Evolutionary conservation across 768 basidiomycete genomes (phyloP).

Genomic region (Rhodotorula diobovata): DNA sequence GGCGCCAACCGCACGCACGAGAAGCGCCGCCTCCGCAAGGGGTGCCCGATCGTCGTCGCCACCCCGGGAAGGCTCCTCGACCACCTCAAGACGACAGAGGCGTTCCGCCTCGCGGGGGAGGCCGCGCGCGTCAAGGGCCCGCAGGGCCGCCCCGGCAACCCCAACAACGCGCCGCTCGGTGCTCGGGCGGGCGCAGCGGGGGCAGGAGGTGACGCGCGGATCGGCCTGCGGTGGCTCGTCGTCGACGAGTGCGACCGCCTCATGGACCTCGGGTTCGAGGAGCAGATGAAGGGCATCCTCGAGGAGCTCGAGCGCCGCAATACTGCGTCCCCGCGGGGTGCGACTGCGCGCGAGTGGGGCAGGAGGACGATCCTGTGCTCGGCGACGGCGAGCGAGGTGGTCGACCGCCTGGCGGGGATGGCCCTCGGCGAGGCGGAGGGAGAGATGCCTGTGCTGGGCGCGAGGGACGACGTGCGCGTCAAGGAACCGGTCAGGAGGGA

Average conservation of each 20-base stretch:
- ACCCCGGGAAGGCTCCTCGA: constrained; percentile 94
- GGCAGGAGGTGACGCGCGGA: background rate
- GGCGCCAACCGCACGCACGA: constrained; percentile 93
- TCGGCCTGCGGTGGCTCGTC: constrained; percentile 70
- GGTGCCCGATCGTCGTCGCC: constrained; percentile 87
- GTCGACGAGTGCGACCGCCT: constrained; percentile 95
- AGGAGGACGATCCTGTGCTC: constrained; percentile 89
- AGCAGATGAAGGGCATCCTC: constrained; percentile 85
- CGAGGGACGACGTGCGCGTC: constrained; percentile 7
- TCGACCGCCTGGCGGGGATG: constrained; percentile 79
- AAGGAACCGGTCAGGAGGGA: constrained; percentile 27
- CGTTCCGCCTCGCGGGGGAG: constrained; percentile 67
- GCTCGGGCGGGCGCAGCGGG: background rate
- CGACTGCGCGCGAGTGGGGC: constrained; percentile 46
- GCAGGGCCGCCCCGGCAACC: constrained; percentile 3
- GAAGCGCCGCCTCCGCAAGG: constrained; percentile 90
- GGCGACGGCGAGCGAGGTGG: constrained; percentile 90
- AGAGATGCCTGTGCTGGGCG: constrained; percentile 17
- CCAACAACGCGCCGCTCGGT: constrained; percentile 25
- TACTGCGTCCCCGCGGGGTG: background rate
- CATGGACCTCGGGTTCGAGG: constrained; percentile 98
- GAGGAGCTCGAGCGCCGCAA: constrained; percentile 62
- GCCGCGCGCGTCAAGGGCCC: background rate
- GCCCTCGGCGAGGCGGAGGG: constrained; percentile 20
- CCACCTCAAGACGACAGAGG: constrained; percentile 89